These are phyloP conservation scores for Beauveria sp. DNA, from an alignment of 2,329 filamentous ascomycete species.

Conservation along the genomic window DNA sequence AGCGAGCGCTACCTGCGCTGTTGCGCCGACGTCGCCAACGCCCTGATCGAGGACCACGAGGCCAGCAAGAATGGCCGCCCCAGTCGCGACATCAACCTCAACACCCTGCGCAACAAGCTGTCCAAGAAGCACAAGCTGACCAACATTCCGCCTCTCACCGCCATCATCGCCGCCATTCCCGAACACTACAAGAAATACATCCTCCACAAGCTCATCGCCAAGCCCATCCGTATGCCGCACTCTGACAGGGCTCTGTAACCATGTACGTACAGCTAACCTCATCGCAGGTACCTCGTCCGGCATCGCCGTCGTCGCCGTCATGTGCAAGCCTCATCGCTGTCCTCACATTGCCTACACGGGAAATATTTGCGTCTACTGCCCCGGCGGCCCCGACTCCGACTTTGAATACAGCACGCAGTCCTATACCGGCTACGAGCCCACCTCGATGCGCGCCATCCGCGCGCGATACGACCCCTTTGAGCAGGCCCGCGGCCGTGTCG, in stretches of 20 bases:
- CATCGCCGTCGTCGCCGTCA: constrained; percentile 96
- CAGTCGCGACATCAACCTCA: constrained; percentile 86
- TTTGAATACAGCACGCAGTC: constrained; percentile 99
- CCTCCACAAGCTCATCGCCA: constrained; percentile 88
- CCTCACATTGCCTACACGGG: constrained; percentile 97
- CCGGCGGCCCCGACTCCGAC: constrained; percentile 93
- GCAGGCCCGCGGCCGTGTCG: constrained; percentile 89
- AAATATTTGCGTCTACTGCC: constrained; percentile 98
- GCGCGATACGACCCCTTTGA: constrained; percentile 97
- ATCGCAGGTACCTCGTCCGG: constrained; percentile 79
- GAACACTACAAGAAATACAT: constrained; percentile 99
- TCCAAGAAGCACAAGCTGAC: constrained; percentile 88
- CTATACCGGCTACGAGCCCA: constrained; percentile 97
- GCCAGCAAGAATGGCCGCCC: constrained; percentile 65
- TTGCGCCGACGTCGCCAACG: constrained; percentile 91
- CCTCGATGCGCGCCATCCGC: constrained; percentile 95
- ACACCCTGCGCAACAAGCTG: constrained; percentile 75
- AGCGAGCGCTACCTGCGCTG: constrained; percentile 91
- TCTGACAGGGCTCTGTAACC: neutral
- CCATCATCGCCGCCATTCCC: constrained; percentile 97
- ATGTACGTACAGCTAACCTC: neutral
- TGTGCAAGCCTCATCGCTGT: constrained; percentile 98
- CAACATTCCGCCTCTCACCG: constrained; percentile 83
- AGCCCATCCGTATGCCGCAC: constrained; percentile 66
- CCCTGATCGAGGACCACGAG: constrained; percentile 91